phyloP scores from a whole-genome alignment of 2,329 filamentous ascomycete genomes.

The Cytospora piceae region DNA sequence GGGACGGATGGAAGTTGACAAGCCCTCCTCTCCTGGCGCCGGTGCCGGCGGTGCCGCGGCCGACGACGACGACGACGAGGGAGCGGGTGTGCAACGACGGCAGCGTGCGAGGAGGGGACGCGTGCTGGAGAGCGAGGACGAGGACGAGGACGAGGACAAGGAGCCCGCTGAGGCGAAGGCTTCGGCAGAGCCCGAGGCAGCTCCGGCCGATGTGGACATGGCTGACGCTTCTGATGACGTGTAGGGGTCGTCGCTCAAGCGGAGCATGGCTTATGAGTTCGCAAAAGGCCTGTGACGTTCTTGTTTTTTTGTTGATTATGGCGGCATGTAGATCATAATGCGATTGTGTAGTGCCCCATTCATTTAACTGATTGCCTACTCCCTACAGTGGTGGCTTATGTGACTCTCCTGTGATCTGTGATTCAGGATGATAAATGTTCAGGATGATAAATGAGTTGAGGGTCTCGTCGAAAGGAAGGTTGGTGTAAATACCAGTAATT shows the following conservation, averaged over 20 bases:
- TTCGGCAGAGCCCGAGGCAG: slow-evolving; percentile 31
- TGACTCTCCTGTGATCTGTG: background rate
- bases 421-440: background rate
- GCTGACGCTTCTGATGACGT: slow-evolving; percentile 41
- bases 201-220: slow-evolving; percentile 40
- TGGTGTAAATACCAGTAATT: background rate
- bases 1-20: slow-evolving; percentile 59
- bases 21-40: slow-evolving; percentile 34
- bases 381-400: background rate
- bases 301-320: background rate
- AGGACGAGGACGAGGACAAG: slow-evolving; percentile 50
- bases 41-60: slow-evolving; percentile 20
- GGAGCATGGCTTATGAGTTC: background rate
- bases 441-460: background rate
- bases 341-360: background rate
- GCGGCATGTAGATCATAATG: background rate
- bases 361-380: background rate
- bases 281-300: background rate
- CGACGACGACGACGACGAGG: slow-evolving; percentile 56
- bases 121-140: slow-evolving; percentile 58
- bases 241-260: slow-evolving; percentile 21
- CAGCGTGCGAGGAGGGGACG: slow-evolving; percentile 53
- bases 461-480: background rate
- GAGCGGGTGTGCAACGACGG: slow-evolving; percentile 44
- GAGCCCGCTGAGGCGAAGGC: slow-evolving; percentile 28